A percentile compares a stretch with the other conserved stretches of the same genome.
Evolutionary conservation across 1,284 basidiomycete genomes (phyloP).

Genomic region (Salmacisia buchloeana): DNA sequence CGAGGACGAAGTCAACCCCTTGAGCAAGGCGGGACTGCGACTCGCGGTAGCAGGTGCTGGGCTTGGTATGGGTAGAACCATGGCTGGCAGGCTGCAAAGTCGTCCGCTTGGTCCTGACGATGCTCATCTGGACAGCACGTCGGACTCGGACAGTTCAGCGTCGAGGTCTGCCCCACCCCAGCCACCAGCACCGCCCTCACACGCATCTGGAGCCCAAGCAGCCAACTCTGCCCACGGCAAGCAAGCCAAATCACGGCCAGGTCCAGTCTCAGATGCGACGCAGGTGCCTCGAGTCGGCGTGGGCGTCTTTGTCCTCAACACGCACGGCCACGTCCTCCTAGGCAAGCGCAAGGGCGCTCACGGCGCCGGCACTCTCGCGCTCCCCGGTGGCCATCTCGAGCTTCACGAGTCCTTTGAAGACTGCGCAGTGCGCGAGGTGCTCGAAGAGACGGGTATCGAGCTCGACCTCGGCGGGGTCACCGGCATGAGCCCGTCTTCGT

Average conservation of each 20-base stretch:
- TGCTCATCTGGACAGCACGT: not conserved
- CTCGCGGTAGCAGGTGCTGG: not conserved
- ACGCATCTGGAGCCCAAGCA: too few species aligned
- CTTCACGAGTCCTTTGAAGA: constrained; percentile 40
- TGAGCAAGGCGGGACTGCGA: not conserved
- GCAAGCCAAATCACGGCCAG: not conserved
- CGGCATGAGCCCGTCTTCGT: not conserved
- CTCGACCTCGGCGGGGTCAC: constrained; percentile 11
- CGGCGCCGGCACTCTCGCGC: constrained; percentile 38
- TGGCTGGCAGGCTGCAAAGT: not conserved
- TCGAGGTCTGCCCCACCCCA: not conserved
- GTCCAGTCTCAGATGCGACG: constrained; percentile 22
- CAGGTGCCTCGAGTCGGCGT: constrained; percentile 40
- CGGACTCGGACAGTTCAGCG: not conserved
- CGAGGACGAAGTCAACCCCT: too few species aligned
- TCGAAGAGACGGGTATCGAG: constrained; percentile 29
- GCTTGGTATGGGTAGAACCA: not conserved
- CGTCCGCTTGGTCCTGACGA: too few species aligned
- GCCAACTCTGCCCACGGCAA: not conserved
- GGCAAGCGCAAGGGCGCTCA: constrained; percentile 44
- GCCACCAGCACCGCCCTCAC: too few species aligned
- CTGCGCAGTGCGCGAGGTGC: constrained; percentile 33
- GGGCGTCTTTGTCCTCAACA: constrained; percentile 40
- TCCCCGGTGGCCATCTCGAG: constrained; percentile 49
- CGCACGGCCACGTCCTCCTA: constrained; percentile 29